These are phyloP conservation scores for Vigna radiata DNA, from an alignment of 306 rosid genomes.

Conservation along the genomic window DNA sequence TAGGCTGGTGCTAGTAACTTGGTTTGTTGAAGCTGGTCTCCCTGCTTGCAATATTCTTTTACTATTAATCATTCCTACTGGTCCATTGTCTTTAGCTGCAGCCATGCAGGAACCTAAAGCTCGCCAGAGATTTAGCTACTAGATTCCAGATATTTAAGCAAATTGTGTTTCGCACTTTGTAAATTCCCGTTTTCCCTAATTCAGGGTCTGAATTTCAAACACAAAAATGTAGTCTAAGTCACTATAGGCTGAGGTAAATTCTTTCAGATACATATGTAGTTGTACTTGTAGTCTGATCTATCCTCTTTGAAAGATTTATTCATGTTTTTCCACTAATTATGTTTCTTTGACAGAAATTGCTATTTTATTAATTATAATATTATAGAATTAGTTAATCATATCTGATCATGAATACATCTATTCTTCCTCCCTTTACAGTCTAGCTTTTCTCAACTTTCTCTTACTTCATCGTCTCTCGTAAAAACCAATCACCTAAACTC, in stretches of 20 bases:
- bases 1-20: background rate
- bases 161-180: background rate
- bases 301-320: too few relatives aligned
- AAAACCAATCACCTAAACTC: constrained; percentile 11
- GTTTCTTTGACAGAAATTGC: background rate
- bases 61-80: background rate
- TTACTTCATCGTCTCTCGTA: constrained; percentile 5
- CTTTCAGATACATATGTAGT: too few relatives aligned
- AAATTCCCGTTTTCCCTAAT: background rate
- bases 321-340: background rate
- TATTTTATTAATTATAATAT: background rate
- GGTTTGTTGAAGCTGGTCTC: background rate
- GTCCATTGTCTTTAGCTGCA: background rate
- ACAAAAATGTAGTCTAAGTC: constrained; percentile 1
- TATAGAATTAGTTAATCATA: constrained; percentile 1
- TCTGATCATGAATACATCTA: background rate
- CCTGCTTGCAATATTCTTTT: constrained; percentile 1
- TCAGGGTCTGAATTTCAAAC: background rate
- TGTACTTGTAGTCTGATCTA: too few relatives aligned
- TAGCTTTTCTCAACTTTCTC: constrained; percentile 4
- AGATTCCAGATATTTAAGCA: constrained; percentile 18
- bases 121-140: background rate
- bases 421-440: constrained; percentile 15
- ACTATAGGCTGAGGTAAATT: background rate
- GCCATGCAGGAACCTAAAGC: background rate